phyloP scores from a whole-genome alignment of 805 yeast species.

The Grigorovia jiainica region DNA sequence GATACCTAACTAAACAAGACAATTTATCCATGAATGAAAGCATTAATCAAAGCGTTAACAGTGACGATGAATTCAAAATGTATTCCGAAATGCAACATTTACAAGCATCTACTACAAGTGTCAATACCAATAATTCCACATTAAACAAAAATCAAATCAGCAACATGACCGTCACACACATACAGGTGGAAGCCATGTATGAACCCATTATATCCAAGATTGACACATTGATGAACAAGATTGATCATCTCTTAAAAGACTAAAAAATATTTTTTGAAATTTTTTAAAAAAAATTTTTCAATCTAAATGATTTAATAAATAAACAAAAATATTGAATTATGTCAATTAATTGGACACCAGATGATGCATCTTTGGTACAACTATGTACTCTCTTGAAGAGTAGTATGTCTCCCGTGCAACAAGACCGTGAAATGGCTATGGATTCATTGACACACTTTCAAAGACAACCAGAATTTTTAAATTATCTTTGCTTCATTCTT shows the following conservation, averaged over 20 bases:
- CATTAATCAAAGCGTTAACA: background rate
- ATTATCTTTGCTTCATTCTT: conserved; percentile 65
- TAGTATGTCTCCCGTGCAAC: conserved; percentile 53
- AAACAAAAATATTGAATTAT: background rate
- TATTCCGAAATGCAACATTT: conserved; percentile 1
- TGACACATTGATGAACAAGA: conserved; percentile 26
- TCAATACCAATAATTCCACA: conserved; percentile 12
- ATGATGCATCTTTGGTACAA: conserved; percentile 50
- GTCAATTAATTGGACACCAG: conserved; percentile 50
- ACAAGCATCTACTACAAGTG: conserved; percentile 19
- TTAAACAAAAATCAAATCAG: background rate
- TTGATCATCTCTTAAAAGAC: conserved; percentile 6
- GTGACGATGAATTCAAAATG: conserved; percentile 5
- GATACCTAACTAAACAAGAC: too few relatives aligned
- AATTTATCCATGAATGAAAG: background rate
- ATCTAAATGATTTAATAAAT: background rate
- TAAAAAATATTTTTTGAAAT: background rate
- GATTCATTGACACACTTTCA: conserved; percentile 64
- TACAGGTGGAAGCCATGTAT: conserved; percentile 42
- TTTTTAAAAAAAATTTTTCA: background rate
- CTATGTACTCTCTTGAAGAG: conserved; percentile 57
- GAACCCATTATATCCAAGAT: conserved; percentile 46
- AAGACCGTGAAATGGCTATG: conserved; percentile 56
- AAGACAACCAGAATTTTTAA: conserved; percentile 65
- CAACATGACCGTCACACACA: background rate